Evolutionary conservation across 2,329 filamentous ascomycete genomes (phyloP).

Genomic region (Microascus cirrosus): DNA sequence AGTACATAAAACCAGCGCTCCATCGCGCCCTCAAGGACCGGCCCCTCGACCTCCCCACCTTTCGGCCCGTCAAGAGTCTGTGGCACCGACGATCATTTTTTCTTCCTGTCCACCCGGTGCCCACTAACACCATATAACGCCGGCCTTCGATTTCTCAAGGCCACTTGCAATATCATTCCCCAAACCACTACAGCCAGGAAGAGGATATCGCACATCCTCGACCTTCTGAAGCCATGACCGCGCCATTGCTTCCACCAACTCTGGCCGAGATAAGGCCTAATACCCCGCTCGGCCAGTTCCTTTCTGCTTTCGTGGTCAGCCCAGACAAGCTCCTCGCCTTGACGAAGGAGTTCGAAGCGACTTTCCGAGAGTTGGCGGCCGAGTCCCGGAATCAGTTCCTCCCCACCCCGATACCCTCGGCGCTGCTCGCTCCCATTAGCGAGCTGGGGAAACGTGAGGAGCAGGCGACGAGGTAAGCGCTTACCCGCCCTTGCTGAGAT

Average conservation of each 20-base stretch:
- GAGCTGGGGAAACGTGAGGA: constrained; percentile 18
- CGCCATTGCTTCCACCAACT: background rate
- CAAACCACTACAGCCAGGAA: background rate
- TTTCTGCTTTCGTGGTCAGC: constrained; percentile 39
- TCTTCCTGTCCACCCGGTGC: too few species aligned
- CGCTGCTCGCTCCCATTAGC: constrained; percentile 37
- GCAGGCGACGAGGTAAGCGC: constrained; percentile 33
- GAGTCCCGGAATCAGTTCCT: constrained; percentile 45
- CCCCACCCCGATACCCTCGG: constrained; percentile 49
- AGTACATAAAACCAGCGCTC: too few species aligned
- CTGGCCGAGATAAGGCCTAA: background rate
- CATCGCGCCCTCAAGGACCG: too few species aligned
- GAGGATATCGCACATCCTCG: background rate
- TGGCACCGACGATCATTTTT: too few species aligned
- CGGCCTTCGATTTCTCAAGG: too few species aligned
- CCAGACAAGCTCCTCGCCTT: constrained; percentile 31
- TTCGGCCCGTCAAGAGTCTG: too few species aligned
- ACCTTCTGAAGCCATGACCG: background rate
- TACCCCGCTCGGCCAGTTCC: constrained; percentile 27
- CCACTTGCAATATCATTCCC: too few species aligned
- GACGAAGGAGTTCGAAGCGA: constrained; percentile 32
- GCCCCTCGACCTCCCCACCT: too few species aligned
- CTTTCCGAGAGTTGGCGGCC: constrained; percentile 38
- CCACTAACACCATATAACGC: too few species aligned
- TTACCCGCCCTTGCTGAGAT: background rate